phyloP scores from a whole-genome alignment of 129 eudicot genomes.

The Glebionis coronaria region DNA sequence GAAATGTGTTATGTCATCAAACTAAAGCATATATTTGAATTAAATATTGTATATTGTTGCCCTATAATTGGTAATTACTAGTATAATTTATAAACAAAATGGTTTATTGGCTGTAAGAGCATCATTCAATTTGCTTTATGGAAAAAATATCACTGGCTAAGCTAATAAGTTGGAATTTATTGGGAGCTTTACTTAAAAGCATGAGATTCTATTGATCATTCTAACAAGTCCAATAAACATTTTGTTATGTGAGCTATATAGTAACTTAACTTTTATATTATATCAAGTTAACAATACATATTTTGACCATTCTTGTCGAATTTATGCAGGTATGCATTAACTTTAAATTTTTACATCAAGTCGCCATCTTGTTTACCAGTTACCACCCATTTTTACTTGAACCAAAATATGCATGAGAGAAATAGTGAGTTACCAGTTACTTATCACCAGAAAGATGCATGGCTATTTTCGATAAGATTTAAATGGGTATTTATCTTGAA shows the following conservation, averaged over 20 bases:
- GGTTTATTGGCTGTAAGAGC: slow-evolving; percentile 25
- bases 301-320: slow-evolving; percentile 3
- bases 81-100: slow-evolving; percentile 20
- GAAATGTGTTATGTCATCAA: slow-evolving; percentile 28
- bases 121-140: slow-evolving; percentile 24
- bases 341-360: too few species aligned
- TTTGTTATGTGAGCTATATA: slow-evolving; percentile 21
- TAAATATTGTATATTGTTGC: slow-evolving; percentile 19
- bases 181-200: slow-evolving; percentile 8
- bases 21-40: slow-evolving; percentile 10
- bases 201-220: slow-evolving; percentile 24
- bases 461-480: too few species aligned
- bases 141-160: slow-evolving; percentile 10
- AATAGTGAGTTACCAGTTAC: too few species aligned
- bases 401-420: too few species aligned
- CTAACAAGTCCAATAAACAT: slow-evolving; percentile 20
- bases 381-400: neutral
- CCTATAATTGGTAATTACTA: slow-evolving; percentile 23
- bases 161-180: neutral
- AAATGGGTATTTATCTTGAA: too few species aligned
- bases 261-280: slow-evolving; percentile 16
- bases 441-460: too few species aligned
- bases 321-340: neutral
- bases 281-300: neutral
- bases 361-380: neutral